Conservation (phyloP, 768 basidiomycete genomes). For the Kwoniella pini region DNA sequence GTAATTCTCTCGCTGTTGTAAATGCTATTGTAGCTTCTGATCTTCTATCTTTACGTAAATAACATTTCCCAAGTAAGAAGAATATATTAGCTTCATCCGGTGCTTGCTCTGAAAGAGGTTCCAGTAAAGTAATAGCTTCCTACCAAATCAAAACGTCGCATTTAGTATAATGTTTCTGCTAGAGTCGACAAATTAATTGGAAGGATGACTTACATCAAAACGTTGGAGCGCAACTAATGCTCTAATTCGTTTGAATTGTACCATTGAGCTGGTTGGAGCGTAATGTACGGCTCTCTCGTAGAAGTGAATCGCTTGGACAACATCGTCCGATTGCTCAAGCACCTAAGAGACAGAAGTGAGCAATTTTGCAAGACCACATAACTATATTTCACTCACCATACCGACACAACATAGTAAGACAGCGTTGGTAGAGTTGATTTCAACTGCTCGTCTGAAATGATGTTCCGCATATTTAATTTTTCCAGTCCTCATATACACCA, state of each 20-base stretch:
- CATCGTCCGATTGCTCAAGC: constrained; percentile 79
- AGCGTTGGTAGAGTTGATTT: constrained; percentile 91
- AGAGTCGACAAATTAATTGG: background rate
- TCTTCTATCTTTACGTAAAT: constrained; percentile 75
- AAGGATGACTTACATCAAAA: constrained; percentile 66
- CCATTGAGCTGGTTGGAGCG: constrained; percentile 85
- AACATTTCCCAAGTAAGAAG: constrained; percentile 91
- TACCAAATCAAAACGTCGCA: no score
- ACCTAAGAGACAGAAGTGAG: constrained; percentile 61
- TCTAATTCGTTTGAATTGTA: constrained; percentile 90
- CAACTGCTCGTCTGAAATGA: constrained; percentile 87
- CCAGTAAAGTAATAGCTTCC: constrained; percentile 79
- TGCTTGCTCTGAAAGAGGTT: constrained; percentile 73
- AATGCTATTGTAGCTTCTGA: constrained; percentile 79
- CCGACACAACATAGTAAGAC: constrained; percentile 96
- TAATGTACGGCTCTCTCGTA: constrained; percentile 79
- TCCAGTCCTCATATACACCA: constrained; percentile 91
- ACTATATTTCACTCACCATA: constrained; percentile 67
- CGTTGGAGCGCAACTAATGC: constrained; percentile 80
- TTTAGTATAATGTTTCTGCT: no score
- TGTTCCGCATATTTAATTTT: constrained; percentile 92
- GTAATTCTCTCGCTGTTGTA: constrained; percentile 86
- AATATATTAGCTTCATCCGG: constrained; percentile 97
- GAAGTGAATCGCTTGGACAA: constrained; percentile 70
- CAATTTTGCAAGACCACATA: background rate